Base-by-base conservation (phyloP, 352 stramenopile genomes). In the Saprolegnia parasitica region DNA sequence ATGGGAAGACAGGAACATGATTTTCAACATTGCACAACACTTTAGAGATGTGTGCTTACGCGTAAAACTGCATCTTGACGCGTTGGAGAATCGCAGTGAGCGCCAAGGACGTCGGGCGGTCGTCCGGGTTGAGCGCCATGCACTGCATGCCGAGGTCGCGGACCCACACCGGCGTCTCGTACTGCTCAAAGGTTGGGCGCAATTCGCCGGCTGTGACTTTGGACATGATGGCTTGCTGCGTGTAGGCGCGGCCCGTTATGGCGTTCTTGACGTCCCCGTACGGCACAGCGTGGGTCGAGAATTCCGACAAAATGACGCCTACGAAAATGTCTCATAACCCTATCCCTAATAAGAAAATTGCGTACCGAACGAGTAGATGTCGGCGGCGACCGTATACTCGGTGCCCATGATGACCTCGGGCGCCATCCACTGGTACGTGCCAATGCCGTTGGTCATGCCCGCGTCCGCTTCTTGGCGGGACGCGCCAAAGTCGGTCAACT, bases 401-500 rank as follows among this genome's bases (percentile, higher is more conserved):
- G 45, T 81, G 76, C 45, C 77, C 18, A 83, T 56, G 65, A 84
- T 83, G 29, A 84, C 77, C 62, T 84, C 76, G 0, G 79, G 78
- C 5, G 78, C 79, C 32, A 84, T 85, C 78, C 79, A 88, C 35
- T 78, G 78, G 10, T 74, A 75, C 54, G 73, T 84, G 40, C 77
- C 79, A 15, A 85, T 77, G 21, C 78, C 81, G 21, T 79, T 80
- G 18, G 82, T 90, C 82, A 90, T 90, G 10, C 74, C 85, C 67
- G 85, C 77, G 39, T 83, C 72, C 74, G 67, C 62, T 5, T 56
- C 60, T 67, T 67, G 18, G 54, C 72, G 60, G 35, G 78, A 89
- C 61, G 85, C 87, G 68, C 78, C 79, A 57, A 91, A 91, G 58
- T 89, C 81, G 52, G 77, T 88, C 35, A 91, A 67, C 71, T 91